A percentile compares a stretch with the other conserved stretches of the same genome.
Evolutionary conservation across 306 rosid genomes (phyloP).

Genomic region (Delonix regia): DNA sequence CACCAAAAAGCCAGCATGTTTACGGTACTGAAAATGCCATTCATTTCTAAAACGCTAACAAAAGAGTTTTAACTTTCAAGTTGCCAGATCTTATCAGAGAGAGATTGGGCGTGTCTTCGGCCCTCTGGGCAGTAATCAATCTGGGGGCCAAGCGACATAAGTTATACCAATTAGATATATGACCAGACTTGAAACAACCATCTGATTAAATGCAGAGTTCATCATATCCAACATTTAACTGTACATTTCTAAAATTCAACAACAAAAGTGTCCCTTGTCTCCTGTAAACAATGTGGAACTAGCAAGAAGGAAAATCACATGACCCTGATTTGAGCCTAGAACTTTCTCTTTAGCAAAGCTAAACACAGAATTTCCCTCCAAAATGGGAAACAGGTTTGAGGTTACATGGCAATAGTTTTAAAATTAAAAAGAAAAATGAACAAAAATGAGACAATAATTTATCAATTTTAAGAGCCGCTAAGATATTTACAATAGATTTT

Average conservation of each 20-base stretch:
- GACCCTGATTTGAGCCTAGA: not conserved
- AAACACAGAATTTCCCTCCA: not conserved
- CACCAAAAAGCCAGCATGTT: not conserved
- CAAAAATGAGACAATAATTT: too few species aligned
- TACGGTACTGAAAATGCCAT: not conserved
- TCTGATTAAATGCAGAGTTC: not conserved
- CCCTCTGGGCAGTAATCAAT: too few species aligned
- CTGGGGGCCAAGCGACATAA: too few species aligned
- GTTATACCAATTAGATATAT: not conserved
- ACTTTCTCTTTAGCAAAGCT: not conserved
- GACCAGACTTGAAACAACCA: not conserved
- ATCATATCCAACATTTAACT: not conserved
- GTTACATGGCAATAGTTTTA: not conserved
- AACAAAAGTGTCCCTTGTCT: not conserved
- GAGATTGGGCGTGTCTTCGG: not conserved
- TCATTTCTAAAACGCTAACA: not conserved
- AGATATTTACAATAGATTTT: not conserved
- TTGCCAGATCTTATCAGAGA: too few species aligned
- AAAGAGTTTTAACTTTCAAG: too few species aligned
- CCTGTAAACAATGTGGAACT: not conserved
- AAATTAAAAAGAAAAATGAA: not conserved
- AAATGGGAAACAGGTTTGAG: not conserved
- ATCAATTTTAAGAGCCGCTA: not conserved
- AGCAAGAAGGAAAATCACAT: not conserved
- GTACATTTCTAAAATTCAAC: conserved; percentile 12